Evolutionary conservation across 257 asterid species (phyloP).

Genomic region (Rhazya stricta): DNA sequence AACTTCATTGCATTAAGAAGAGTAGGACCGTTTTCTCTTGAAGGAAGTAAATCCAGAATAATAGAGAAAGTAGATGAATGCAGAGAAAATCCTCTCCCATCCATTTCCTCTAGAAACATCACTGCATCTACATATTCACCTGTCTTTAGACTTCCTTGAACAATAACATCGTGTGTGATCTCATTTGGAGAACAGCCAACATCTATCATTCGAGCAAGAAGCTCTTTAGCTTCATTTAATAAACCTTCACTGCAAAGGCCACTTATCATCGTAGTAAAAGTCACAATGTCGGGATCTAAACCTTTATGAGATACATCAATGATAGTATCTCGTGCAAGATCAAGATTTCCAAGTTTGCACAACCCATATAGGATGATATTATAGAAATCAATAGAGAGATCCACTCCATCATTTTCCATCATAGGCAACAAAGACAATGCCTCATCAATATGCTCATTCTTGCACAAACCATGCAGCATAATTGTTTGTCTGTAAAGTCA

Average conservation of each 20-base stretch:
- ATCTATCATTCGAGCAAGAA: slow-evolving; percentile 6
- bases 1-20: background rate
- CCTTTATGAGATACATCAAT: slow-evolving; percentile 8
- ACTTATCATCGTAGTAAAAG: slow-evolving; percentile 15
- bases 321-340: slow-evolving; percentile 2
- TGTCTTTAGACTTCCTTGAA: slow-evolving; percentile 1
- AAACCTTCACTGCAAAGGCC: slow-evolving; percentile 14
- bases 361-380: slow-evolving; percentile 20
- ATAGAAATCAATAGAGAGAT: background rate
- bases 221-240: slow-evolving; percentile 16
- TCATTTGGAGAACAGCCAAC: background rate
- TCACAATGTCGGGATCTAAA: slow-evolving; percentile 10
- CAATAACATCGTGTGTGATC: slow-evolving; percentile 7
- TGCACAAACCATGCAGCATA: slow-evolving; percentile 19
- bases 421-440: slow-evolving; percentile 19
- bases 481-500: slow-evolving; percentile 11
- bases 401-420: slow-evolving; percentile 9
- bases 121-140: background rate
- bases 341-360: slow-evolving; percentile 16
- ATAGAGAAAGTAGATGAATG: slow-evolving; percentile 1
- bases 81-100: background rate
- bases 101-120: slow-evolving; percentile 18
- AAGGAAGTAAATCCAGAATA: background rate
- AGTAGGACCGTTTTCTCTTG: background rate
- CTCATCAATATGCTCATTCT: slow-evolving; percentile 19